Conservation (phyloP, 2,329 filamentous ascomycete genomes). For the Botryotinia convoluta region DNA sequence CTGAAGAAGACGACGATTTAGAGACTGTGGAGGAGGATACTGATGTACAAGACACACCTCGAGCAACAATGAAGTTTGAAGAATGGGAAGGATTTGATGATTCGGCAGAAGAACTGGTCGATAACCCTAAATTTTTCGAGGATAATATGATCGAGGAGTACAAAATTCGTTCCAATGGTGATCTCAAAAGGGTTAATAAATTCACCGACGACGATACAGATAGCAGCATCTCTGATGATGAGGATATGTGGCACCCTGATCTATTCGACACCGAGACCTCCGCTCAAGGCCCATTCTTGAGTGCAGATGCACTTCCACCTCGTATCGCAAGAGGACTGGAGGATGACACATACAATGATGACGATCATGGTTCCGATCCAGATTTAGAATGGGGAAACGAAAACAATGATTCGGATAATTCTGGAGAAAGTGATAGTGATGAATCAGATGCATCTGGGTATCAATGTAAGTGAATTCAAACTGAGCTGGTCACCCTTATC, state of each 20-base stretch:
- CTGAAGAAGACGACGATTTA: slow-evolving; percentile 38
- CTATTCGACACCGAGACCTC: slow-evolving; percentile 10
- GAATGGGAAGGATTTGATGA: slow-evolving; percentile 15
- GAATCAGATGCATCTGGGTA: slow-evolving; percentile 16
- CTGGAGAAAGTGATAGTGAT: slow-evolving; percentile 9
- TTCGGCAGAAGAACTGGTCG: neutral
- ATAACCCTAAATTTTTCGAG: neutral
- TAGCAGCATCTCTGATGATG: slow-evolving; percentile 5
- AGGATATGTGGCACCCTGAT: slow-evolving; percentile 15
- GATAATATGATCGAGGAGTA: neutral
- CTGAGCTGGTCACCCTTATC: neutral
- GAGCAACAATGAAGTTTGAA: slow-evolving; percentile 1
- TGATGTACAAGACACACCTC: slow-evolving; percentile 4
- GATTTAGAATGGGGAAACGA: slow-evolving; percentile 13
- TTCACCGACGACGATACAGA: neutral
- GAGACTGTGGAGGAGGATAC: slow-evolving; percentile 5
- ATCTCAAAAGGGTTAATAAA: neutral
- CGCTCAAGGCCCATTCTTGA: slow-evolving; percentile 5
- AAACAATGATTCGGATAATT: neutral
- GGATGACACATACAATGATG: slow-evolving; percentile 16
- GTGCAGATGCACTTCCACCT: slow-evolving; percentile 16
- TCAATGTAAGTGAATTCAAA: slow-evolving; percentile 15
- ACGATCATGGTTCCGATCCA: slow-evolving; percentile 11
- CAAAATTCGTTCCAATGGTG: neutral
- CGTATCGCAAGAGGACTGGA: slow-evolving; percentile 13